Evolutionary conservation across 2,329 filamentous ascomycete genomes (phyloP), one percentile per base, ranked within the genome.

Genomic region (Monosporascus ibericus): DNA sequence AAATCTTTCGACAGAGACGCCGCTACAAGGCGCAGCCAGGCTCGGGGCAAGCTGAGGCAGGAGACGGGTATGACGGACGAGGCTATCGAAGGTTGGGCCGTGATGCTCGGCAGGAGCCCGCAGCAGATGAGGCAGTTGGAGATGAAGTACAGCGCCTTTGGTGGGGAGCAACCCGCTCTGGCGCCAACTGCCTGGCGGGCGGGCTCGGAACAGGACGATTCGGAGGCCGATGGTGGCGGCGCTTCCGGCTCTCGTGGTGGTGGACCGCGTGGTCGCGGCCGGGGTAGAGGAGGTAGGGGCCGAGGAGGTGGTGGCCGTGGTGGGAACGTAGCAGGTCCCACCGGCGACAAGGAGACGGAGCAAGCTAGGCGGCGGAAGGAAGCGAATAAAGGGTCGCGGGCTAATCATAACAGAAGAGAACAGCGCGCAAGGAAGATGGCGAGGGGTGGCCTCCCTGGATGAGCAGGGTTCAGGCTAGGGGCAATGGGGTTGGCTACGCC

Each of bases 61-160:
- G 85, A 91, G 54, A 95, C 90, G 1, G 86, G 86, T 4, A 90
- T 96, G 90, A 91, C 90, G 0, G 92, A 97, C 61, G 92, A 97
- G 70, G 85, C 87, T 3, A 87, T 99, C 36, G 94, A 97, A 70
- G 94, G 94, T 5, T 99, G 92, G 92, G 90, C 82, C 0, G 74
- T 96, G 48, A 95, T 97, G 89, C 71, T 96, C 7, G 73, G 76
- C 14, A 80, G 92, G 34, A 87, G 92, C 61, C 80, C 88, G 1
- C 80, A 82, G 61, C 80, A 86, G 54, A 74, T 86, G 66, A 80
- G 82, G 52, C 78, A 81, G 52, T 71, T 97, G 44, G 89, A 96
- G 69, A 78, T 78, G 48, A 86, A 84, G 63, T 87, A 86, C 61
- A 78, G 79, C 11, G 75, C 79, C 18, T 89, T 88, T 58, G 74